Evolutionary conservation across 352 stramenopile species (phyloP).

Genomic region (Globisporangium lucens): DNA sequence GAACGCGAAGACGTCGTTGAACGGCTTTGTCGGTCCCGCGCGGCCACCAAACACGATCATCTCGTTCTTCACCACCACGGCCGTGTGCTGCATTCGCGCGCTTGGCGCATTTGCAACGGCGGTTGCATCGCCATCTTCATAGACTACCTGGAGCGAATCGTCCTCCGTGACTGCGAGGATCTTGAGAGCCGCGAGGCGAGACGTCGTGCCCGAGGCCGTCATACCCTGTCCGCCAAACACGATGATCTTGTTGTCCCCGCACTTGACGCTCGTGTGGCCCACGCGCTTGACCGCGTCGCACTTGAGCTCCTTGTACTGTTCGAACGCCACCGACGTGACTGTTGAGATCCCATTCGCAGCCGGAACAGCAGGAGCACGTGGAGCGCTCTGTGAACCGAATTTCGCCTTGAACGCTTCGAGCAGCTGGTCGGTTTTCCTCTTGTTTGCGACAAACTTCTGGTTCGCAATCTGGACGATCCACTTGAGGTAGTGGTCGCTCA

Average conservation of each 20-base stretch:
- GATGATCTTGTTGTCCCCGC: constrained; percentile 34
- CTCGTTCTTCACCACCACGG: constrained; percentile 37
- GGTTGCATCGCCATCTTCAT: constrained; percentile 14
- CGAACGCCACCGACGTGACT: constrained; percentile 15
- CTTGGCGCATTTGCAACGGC: constrained; percentile 24
- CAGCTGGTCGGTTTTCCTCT: constrained; percentile 66
- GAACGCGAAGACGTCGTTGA: constrained; percentile 64
- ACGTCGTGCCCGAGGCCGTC: constrained; percentile 52
- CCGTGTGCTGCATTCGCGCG: constrained; percentile 75
- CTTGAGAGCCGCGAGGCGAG: constrained; percentile 52
- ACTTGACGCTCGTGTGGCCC: constrained; percentile 58
- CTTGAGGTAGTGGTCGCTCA: constrained; percentile 62
- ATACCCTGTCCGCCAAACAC: constrained; percentile 72
- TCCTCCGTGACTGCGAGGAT: constrained; percentile 25
- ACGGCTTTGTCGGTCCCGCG: constrained; percentile 57
- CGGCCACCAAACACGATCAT: constrained; percentile 86
- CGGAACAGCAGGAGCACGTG: neutral
- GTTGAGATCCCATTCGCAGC: neutral
- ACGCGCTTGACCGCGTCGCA: constrained; percentile 45
- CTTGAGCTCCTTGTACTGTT: constrained; percentile 15
- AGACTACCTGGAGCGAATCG: constrained; percentile 28
- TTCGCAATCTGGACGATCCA: constrained; percentile 83
- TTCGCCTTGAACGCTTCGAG: constrained; percentile 50
- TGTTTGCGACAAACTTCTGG: constrained; percentile 82
- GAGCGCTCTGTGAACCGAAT: constrained; percentile 20